phyloP scores from a whole-genome alignment of 495 filamentous ascomycete species.

The Penicillium canescens region DNA sequence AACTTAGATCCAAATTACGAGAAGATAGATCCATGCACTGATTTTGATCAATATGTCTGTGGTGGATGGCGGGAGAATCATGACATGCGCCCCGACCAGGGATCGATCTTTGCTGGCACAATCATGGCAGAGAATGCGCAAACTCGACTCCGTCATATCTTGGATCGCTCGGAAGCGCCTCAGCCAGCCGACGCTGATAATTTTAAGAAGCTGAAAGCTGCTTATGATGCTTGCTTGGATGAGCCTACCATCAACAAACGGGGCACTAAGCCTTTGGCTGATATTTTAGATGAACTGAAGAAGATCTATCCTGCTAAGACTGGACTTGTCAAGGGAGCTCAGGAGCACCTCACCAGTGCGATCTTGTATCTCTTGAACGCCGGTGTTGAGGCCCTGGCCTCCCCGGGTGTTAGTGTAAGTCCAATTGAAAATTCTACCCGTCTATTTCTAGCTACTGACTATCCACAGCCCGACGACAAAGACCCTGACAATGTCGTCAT shows the following conservation, averaged over 20 bases:
- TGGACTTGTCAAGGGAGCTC: constrained; percentile 27
- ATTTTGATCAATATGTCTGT: constrained; percentile 71
- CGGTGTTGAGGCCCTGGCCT: constrained; percentile 50
- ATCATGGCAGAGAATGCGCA: constrained; percentile 61
- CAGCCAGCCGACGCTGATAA: constrained; percentile 58
- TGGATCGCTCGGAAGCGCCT: constrained; percentile 57
- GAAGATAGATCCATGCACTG: constrained; percentile 64
- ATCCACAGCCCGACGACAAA: constrained; percentile 55
- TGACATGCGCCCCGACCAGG: constrained; percentile 67
- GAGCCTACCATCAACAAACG: constrained; percentile 51
- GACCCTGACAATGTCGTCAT: constrained; percentile 65
- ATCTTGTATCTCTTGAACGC: constrained; percentile 55
- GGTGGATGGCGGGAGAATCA: constrained; percentile 65
- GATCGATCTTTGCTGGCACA: constrained; percentile 57
- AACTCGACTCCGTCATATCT: constrained; percentile 59
- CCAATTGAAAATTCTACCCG: background rate
- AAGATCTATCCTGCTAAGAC: constrained; percentile 54
- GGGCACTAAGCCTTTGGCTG: constrained; percentile 53
- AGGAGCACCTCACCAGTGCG: constrained; percentile 49
- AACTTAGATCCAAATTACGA: constrained; percentile 66
- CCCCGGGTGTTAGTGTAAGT: constrained; percentile 50
- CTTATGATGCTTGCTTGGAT: constrained; percentile 67
- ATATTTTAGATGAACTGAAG: constrained; percentile 53
- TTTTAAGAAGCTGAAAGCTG: constrained; percentile 63
- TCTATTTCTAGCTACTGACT: background rate